Base-by-base conservation (phyloP, 352 stramenopile genomes). In the Globisporangium rhizosaccharum region DNA sequence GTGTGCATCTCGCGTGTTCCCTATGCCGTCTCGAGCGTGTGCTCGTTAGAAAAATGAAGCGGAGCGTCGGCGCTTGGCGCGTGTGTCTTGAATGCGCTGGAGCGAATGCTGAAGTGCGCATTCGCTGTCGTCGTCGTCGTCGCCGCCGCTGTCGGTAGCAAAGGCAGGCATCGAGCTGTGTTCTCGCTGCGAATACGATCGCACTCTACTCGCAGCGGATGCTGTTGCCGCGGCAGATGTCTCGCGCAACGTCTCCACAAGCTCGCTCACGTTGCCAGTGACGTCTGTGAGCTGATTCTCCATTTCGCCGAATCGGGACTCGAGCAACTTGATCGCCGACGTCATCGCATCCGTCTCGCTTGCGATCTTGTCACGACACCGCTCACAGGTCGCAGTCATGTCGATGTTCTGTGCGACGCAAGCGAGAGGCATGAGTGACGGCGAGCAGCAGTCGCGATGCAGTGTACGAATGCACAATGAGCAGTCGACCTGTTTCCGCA, bases 11-110 rank as follows among this genome's bases (percentile, higher is more conserved):
- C 54, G 59, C 53, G 55, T n/a, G 56, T 61, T 49, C 30, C 53
- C 33, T 58, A 6, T 39, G 33, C 33, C 33, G 33, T 39, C 33
- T 10, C 10, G 7, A 39, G 33, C 33, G 33, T 2, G 10, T 14
- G 33, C 33, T 39, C 33, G 33, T 8, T 26, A 11, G 44, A 49
- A 49, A 18, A 20, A 23, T 26, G 44, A 8, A 46, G 41, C 61
- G 7, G 25, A 65, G 59, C 53, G 71, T 48, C 63, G 71, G 53
- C 75, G 74, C 56, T 85, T 87, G 18, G 73, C 67, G 17, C 76
- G 67, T 25, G 76, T 68, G 56, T 61, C 57, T 64, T 85, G 57
- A 30, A 88, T 80, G 14, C 63, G 65, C 15, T 68, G 46, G 3
- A 85, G 66, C 4, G 73, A 68, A 12, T 66, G 52, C 9, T 56